phyloP scores from a whole-genome alignment of 768 basidiomycete species.

The Rickenella mellea region DNA sequence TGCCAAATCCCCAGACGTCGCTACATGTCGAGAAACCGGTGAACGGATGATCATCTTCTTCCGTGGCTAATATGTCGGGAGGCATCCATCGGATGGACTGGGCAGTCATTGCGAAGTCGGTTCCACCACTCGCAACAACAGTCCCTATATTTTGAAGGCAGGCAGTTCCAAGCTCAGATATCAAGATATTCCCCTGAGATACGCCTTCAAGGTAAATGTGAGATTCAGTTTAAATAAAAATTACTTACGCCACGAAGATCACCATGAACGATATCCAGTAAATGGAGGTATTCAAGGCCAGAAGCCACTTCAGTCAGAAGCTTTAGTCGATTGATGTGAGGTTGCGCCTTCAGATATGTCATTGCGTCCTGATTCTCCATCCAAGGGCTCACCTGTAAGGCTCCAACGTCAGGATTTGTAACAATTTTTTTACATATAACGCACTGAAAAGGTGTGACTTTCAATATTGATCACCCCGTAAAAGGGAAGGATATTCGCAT shows the following conservation, averaged over 20 bases:
- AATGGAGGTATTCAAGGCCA: slow-evolving; percentile 5
- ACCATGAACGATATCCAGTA: slow-evolving; percentile 4
- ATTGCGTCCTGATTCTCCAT: slow-evolving; percentile 33
- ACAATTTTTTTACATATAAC: too few species aligned
- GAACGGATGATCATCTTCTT: too few species aligned
- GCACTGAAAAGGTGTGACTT: slow-evolving; percentile 23
- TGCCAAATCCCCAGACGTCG: slow-evolving; percentile 42
- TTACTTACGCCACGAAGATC: slow-evolving; percentile 5
- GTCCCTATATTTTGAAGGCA: background rate
- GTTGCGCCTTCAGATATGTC: slow-evolving; percentile 23
- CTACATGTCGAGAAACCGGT: slow-evolving; percentile 26
- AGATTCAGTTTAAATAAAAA: too few species aligned
- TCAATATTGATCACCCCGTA: slow-evolving; percentile 27
- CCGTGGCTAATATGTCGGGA: slow-evolving; percentile 28
- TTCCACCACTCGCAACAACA: too few species aligned
- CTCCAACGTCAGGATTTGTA: too few species aligned
- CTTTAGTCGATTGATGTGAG: slow-evolving; percentile 9
- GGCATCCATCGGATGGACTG: slow-evolving; percentile 29
- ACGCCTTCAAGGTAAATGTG: too few species aligned
- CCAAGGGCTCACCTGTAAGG: slow-evolving; percentile 37
- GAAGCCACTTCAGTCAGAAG: slow-evolving; percentile 1
- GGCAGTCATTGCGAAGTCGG: too few species aligned
- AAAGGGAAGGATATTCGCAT: slow-evolving; percentile 28
- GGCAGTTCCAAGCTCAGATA: background rate
- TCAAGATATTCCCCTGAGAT: too few species aligned